Conservation (phyloP, 306 rosid genomes). For the Acacia acuminata region DNA sequence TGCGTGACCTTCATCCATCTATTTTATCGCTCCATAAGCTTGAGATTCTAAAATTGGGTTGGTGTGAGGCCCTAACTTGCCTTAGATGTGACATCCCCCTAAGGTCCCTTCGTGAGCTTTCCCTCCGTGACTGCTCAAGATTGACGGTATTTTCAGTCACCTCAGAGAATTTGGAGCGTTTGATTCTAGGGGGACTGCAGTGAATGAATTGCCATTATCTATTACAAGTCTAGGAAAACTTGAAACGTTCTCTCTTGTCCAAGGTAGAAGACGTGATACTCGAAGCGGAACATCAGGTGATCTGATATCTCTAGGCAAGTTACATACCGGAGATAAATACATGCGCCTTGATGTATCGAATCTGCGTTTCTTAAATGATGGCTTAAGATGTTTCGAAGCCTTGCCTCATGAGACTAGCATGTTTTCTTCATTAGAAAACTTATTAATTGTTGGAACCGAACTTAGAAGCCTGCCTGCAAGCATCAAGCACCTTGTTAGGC, state of each 20-base stretch:
- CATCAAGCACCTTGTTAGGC: not conserved
- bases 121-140: not conserved
- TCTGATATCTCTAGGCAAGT: not conserved
- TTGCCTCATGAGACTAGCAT: not conserved
- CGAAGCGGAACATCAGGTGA: not conserved
- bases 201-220: not conserved
- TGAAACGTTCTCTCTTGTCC: not conserved
- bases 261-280: not conserved
- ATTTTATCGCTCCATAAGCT: not conserved
- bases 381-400: constrained; percentile 1
- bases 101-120: not conserved
- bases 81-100: not conserved
- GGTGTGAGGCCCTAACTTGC: not conserved
- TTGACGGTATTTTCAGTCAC: not conserved
- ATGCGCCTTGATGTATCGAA: not conserved
- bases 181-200: not conserved
- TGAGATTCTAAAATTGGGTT: not conserved
- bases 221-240: not conserved
- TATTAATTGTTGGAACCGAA: not conserved
- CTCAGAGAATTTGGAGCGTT: not conserved
- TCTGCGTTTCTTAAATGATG: not conserved
- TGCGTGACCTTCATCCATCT: not conserved
- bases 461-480: not conserved
- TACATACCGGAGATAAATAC: not conserved
- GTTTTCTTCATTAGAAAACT: not conserved